Conservation (phyloP, 371 early-diverging fungal species). For the Synchytrium microbalum region DNA sequence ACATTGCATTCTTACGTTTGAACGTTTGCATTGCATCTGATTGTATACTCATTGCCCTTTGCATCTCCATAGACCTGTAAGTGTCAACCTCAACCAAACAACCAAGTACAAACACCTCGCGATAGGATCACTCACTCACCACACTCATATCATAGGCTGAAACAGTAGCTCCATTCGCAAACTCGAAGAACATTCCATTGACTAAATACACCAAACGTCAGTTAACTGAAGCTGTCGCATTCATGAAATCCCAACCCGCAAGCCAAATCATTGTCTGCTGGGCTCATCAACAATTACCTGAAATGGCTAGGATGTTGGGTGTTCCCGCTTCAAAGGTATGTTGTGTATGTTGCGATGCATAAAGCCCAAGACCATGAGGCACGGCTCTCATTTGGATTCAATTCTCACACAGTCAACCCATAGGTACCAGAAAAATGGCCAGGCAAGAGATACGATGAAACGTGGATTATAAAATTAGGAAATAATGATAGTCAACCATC, state of each 20-base stretch:
- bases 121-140: neutral
- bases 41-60: neutral
- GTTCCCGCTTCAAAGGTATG: no score
- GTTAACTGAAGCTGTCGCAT: neutral
- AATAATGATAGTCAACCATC: neutral
- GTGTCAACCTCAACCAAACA: neutral
- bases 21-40: neutral
- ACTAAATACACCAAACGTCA: neutral
- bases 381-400: no score
- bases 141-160: neutral
- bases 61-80: neutral
- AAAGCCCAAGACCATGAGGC: no score
- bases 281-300: conserved; percentile 37
- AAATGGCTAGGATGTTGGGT: conserved; percentile 28
- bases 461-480: conserved; percentile 29
- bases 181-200: neutral
- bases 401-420: no score
- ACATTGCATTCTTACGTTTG: neutral
- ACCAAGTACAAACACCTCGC: no score
- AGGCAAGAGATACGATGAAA: conserved; percentile 37
- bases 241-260: neutral
- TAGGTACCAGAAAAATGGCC: conserved; percentile 36
- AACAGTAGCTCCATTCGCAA: neutral
- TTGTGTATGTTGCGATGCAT: no score
- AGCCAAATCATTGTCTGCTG: conserved; percentile 25